Percentiles rank a stretch among this genome's conserved stretches.
phyloP scores from a whole-genome alignment of 2,329 filamentous ascomycete genomes.

The Intubia oerlemansii region DNA sequence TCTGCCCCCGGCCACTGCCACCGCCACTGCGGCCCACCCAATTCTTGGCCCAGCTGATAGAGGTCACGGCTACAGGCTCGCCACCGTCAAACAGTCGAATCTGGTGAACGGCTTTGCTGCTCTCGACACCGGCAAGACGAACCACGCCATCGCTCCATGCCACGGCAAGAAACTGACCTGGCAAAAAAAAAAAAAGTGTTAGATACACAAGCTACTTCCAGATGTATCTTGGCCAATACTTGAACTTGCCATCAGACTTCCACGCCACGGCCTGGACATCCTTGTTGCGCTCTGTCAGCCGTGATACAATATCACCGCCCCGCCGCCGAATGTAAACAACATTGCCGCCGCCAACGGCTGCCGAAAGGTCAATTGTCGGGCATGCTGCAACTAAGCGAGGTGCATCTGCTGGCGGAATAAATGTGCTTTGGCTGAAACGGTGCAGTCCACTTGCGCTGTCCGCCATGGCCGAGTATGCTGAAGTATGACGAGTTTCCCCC shows the following conservation, averaged over 20 bases:
- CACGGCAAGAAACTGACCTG: slow-evolving; percentile 58
- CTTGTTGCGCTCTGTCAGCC: slow-evolving; percentile 19
- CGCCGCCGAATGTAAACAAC: slow-evolving; percentile 56
- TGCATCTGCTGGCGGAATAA: slow-evolving; percentile 29
- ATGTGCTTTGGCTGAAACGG: slow-evolving; percentile 33
- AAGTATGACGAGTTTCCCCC: no score
- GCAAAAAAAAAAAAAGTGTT: no score
- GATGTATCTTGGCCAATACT: no score
- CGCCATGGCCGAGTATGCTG: no score
- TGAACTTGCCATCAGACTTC: slow-evolving; percentile 43
- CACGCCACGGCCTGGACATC: slow-evolving; percentile 32
- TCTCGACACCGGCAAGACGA: slow-evolving; percentile 58
- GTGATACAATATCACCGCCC: slow-evolving; percentile 45
- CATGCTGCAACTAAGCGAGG: slow-evolving; percentile 48
- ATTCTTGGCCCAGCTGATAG: slow-evolving; percentile 31
- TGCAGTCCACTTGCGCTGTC: slow-evolving; percentile 11
- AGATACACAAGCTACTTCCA: no score
- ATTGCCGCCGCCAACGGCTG: slow-evolving; percentile 42
- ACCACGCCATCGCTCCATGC: slow-evolving; percentile 68
- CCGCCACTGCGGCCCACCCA: slow-evolving; percentile 13
- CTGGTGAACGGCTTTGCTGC: slow-evolving; percentile 59
- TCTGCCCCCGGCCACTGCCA: slow-evolving; percentile 12
- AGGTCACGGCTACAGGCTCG: slow-evolving; percentile 21
- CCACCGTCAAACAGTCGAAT: slow-evolving; percentile 32
- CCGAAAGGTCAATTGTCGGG: slow-evolving; percentile 68